Base-by-base conservation (phyloP, 176 grass and related monocot genomes). In the Urochloa ruziziensis region DNA sequence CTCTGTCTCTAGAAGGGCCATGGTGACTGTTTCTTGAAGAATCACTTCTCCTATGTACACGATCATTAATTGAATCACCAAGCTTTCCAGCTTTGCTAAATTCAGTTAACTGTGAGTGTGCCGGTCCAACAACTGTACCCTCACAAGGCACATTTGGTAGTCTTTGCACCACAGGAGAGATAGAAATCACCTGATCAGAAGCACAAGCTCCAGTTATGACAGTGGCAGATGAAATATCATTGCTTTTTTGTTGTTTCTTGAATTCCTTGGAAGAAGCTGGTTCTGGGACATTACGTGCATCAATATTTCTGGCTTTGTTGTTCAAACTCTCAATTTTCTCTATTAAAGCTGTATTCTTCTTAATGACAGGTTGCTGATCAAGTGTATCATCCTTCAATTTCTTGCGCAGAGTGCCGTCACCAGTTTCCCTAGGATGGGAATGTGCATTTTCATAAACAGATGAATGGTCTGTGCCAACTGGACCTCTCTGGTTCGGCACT, bases 271-370 rank as follows among this genome's bases (percentile, higher is more conserved):
- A 66, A 65, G 84, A 71, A 52, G 80, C 60, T 86, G 73, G 51
- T 74, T 81, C 79, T 84, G 24, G 49, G 54, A 67, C 85, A 85
- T 76, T 90, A 17, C 64, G 57, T 67, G 73, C 58, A 66, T 99
- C 83, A 87, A 84, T 61, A 88, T 75, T 90, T 79, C 93, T 85
- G 67, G 78, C 78, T 91, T 99, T 99, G 79, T 88, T 91, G 83
- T 99, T 99, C 85, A 99, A 86, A 65, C 86, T 87, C 70, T 81
- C 96, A 70, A 99, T 99, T 85, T 99, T 99, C 87, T 96, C 91
- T 76, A 99, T 96, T 33, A 98, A 82, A 77, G 93, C 67, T 57
- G 62, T 33, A 80, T 92, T 92, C 90, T 99, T n/a, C 65, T 85
- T 90, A 44, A 88, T 89, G 79, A 86, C 58, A 77, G 87, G 78